Evolutionary conservation across 495 filamentous ascomycete species (phyloP).

Genomic region (Pseudoneurospora amorphoporcata): DNA sequence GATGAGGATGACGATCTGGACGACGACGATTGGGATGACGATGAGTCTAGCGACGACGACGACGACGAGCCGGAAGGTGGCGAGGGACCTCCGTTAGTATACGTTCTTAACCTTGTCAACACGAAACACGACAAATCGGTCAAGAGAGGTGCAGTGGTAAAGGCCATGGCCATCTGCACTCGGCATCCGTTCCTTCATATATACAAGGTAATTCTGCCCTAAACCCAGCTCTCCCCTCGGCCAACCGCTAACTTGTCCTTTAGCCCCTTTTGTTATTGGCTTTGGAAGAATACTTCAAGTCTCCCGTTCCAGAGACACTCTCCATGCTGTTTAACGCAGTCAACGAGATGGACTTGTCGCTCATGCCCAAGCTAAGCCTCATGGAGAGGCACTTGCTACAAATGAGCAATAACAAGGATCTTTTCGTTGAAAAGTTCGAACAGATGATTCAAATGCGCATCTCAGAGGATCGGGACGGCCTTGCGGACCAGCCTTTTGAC

Average conservation of each 20-base stretch:
- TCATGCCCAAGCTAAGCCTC: conserved; percentile 78
- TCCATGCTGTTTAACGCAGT: conserved; percentile 82
- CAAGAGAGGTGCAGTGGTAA: conserved; percentile 88
- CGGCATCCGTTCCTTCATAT: conserved; percentile 98
- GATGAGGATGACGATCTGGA: conserved; percentile 37
- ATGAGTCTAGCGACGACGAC: conserved; percentile 46
- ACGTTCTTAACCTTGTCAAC: conserved; percentile 95
- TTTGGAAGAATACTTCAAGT: conserved; percentile 94
- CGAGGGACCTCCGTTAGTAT: conserved; percentile 86
- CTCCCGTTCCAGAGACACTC: conserved; percentile 81
- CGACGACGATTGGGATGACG: conserved; percentile 22
- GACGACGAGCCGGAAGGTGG: conserved; percentile 55
- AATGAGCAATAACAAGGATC: conserved; percentile 82
- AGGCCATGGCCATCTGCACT: conserved; percentile 99
- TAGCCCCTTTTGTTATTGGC: conserved; percentile 90
- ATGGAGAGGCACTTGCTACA: conserved; percentile 83
- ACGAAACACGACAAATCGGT: conserved; percentile 91
- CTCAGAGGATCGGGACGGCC: conserved; percentile 37
- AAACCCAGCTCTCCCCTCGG: background rate
- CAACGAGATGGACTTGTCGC: conserved; percentile 91
- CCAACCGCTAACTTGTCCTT: conserved; percentile 15
- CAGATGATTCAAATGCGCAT: conserved; percentile 69
- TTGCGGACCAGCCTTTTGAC: conserved; percentile 32
- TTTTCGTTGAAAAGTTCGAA: conserved; percentile 97
- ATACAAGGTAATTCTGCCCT: conserved; percentile 61